phyloP scores from a whole-genome alignment of 2,329 filamentous ascomycete genomes.

The Penicillium sumatraense region DNA sequence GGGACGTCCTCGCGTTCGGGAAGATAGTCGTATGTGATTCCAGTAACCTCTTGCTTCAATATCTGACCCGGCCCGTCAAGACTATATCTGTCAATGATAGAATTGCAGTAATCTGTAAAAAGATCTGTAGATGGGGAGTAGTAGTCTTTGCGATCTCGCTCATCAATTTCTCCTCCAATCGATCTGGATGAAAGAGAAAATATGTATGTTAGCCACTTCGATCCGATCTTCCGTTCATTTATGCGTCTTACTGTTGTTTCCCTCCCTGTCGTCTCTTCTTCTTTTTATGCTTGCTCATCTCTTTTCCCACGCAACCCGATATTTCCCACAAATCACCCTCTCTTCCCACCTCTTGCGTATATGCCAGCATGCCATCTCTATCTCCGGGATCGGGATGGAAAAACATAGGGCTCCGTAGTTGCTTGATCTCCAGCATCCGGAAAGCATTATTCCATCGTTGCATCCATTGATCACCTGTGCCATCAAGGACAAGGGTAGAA shows the following conservation, averaged over 20 bases:
- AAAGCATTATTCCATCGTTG: conserved; percentile 73
- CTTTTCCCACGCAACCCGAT: conserved; percentile 74
- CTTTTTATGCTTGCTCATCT: conserved; percentile 75
- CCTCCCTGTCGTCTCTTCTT: conserved; percentile 71
- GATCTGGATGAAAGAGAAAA: conserved; percentile 12
- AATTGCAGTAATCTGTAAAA: conserved; percentile 66
- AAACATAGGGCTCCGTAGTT: conserved; percentile 79
- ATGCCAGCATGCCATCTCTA: conserved; percentile 72
- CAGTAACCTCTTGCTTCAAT: conserved; percentile 61
- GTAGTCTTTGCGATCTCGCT: conserved; percentile 71
- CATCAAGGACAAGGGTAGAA: conserved; percentile 70
- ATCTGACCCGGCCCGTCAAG: conserved; percentile 60
- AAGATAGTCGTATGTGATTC: conserved; percentile 63
- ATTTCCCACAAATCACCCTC: conserved; percentile 71
- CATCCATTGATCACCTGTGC: conserved; percentile 68
- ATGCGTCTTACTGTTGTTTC: conserved; percentile 47
- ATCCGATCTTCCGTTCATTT: not conserved
- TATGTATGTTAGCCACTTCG: not conserved
- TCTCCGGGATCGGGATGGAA: conserved; percentile 80
- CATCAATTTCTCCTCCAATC: conserved; percentile 58
- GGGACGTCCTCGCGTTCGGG: conserved; percentile 44
- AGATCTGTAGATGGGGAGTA: conserved; percentile 67
- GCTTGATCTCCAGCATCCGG: conserved; percentile 68
- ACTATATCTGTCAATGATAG: conserved; percentile 62
- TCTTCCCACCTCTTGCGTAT: conserved; percentile 65